A percentile compares a stretch with the other conserved stretches of the same genome.
These are phyloP conservation scores for Ramalina peruviana DNA, from an alignment of 495 filamentous ascomycete species.

Conservation along the genomic window DNA sequence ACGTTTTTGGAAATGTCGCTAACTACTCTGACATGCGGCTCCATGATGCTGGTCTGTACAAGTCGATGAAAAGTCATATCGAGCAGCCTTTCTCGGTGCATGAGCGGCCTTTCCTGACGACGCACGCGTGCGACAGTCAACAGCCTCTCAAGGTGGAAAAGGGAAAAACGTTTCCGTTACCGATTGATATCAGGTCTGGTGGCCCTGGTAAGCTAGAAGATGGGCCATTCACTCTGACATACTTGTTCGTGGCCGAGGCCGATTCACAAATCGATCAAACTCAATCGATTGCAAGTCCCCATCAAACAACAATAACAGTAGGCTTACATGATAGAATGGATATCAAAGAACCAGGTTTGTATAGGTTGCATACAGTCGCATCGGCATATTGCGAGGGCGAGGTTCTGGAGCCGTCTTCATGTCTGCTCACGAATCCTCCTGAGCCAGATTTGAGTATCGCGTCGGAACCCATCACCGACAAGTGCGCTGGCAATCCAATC, in stretches of 20 bases:
- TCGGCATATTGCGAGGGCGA: constrained; percentile 76
- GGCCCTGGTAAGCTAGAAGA: constrained; percentile 31
- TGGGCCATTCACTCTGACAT: constrained; percentile 44
- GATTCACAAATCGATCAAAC: constrained; percentile 49
- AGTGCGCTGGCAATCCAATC: constrained; percentile 85
- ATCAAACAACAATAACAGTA: constrained; percentile 38
- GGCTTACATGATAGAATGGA: constrained; percentile 31
- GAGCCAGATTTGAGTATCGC: constrained; percentile 64
- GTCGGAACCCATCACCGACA: constrained; percentile 73
- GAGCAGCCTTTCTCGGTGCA: constrained; percentile 73
- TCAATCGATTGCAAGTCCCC: constrained; percentile 38
- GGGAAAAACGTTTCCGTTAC: constrained; percentile 53
- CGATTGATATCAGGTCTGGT: constrained; percentile 52
- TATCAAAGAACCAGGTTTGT: constrained; percentile 70
- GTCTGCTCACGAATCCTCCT: constrained; percentile 76
- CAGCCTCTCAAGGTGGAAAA: constrained; percentile 70
- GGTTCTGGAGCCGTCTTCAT: constrained; percentile 81
- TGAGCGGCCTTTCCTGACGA: constrained; percentile 60
- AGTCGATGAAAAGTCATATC: constrained; percentile 44
- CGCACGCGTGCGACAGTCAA: constrained; percentile 60
- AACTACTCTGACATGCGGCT: constrained; percentile 50
- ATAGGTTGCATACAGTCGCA: constrained; percentile 62
- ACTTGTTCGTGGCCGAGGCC: constrained; percentile 55
- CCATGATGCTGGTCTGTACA: constrained; percentile 48
- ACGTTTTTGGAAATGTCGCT: constrained; percentile 76